Evolutionary conservation across 495 filamentous ascomycete species (phyloP).

Genomic region (Talaromyces adpressus): DNA sequence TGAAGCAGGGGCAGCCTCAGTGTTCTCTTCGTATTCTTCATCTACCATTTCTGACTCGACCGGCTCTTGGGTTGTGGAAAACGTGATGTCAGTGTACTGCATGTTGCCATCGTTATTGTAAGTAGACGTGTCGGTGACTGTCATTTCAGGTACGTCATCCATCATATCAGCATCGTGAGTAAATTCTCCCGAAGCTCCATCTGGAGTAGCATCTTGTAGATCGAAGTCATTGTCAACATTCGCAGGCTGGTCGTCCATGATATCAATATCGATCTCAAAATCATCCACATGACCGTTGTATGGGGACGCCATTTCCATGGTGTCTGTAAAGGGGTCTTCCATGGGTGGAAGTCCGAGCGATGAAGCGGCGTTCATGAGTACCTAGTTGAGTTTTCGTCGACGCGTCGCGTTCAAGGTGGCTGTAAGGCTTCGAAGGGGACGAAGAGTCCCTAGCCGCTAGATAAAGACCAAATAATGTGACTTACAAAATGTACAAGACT

Average conservation of each 20-base stretch:
- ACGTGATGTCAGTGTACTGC: slow-evolving; percentile 26
- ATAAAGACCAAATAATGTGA: neutral
- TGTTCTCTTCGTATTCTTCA: slow-evolving; percentile 31
- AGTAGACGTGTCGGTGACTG: slow-evolving; percentile 33
- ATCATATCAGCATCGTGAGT: slow-evolving; percentile 43
- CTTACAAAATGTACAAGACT: neutral
- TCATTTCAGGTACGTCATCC: slow-evolving; percentile 36
- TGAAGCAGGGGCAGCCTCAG: slow-evolving; percentile 24
- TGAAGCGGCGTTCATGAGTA: slow-evolving; percentile 33
- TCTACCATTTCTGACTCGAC: slow-evolving; percentile 40
- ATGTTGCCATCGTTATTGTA: slow-evolving; percentile 21
- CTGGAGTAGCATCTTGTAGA: slow-evolving; percentile 40
- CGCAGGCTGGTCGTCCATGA: slow-evolving; percentile 44
- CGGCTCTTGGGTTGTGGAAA: slow-evolving; percentile 24
- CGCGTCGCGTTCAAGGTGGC: neutral
- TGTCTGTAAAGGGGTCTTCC: slow-evolving; percentile 38
- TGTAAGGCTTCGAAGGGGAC: neutral
- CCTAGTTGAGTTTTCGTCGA: slow-evolving; percentile 2
- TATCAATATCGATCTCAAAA: slow-evolving; percentile 70
- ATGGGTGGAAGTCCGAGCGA: slow-evolving; percentile 29
- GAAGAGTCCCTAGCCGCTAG: neutral
- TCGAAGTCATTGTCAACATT: slow-evolving; percentile 57
- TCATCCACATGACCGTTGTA: slow-evolving; percentile 50
- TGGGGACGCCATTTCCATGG: slow-evolving; percentile 50
- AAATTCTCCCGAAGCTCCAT: slow-evolving; percentile 20